Percentiles rank a stretch among this genome's conserved stretches.
Evolutionary conservation across 371 early-diverging fungal species (phyloP).

Genomic region (Mycotypha africana): DNA sequence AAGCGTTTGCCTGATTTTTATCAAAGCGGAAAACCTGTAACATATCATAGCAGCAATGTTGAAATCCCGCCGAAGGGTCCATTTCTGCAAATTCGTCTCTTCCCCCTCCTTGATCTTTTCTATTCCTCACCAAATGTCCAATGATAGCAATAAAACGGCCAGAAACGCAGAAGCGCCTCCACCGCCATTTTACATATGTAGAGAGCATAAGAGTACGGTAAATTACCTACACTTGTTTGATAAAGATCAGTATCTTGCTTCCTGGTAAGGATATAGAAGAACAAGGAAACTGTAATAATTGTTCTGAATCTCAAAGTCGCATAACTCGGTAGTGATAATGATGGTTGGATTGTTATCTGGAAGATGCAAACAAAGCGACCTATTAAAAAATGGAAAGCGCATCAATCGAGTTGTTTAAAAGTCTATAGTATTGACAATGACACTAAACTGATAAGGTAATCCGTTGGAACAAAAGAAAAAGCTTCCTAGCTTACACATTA

Average conservation of each 20-base stretch:
- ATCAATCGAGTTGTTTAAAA: slow-evolving; percentile 27
- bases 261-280: slow-evolving; percentile 23
- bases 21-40: too few relatives aligned
- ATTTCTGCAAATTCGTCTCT: too few relatives aligned
- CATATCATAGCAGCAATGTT: too few relatives aligned
- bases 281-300: not conserved
- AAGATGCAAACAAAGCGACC: slow-evolving; percentile 31
- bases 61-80: too few relatives aligned
- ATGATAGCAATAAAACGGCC: too few relatives aligned
- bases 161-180: slow-evolving; percentile 17
- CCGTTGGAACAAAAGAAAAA: too few relatives aligned
- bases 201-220: slow-evolving; percentile 26
- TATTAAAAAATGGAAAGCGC: slow-evolving; percentile 35
- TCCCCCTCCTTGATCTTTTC: too few relatives aligned
- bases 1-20: too few relatives aligned
- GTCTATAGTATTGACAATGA: slow-evolving; percentile 11
- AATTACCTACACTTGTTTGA: slow-evolving; percentile 21
- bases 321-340: slow-evolving; percentile 21
- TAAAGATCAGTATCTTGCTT: slow-evolving; percentile 21
- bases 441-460: slow-evolving; percentile 1
- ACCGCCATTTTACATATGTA: slow-evolving; percentile 27
- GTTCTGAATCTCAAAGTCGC: not conserved
- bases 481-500: too few relatives aligned
- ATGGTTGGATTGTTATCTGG: slow-evolving; percentile 37
- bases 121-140: too few relatives aligned